phyloP scores from a whole-genome alignment of 208 protist genomes.

The Endotrypanum monterogeii region DNA sequence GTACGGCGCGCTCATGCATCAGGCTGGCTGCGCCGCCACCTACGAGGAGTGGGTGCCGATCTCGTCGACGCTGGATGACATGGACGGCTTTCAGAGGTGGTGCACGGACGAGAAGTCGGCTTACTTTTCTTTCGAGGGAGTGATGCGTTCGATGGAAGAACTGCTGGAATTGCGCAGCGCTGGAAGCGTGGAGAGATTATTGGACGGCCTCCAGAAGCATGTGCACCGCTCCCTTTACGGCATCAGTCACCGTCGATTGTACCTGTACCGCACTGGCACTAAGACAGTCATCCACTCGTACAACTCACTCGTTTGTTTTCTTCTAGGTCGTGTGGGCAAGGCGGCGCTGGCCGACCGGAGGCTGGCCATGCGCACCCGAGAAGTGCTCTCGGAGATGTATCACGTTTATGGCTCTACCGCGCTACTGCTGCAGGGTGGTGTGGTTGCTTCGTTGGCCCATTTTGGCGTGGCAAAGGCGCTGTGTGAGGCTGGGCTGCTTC shows the following conservation, averaged over 20 bases:
- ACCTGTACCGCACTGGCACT: slow-evolving; percentile 64
- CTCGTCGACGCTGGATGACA: slow-evolving; percentile 49
- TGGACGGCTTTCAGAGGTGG: slow-evolving; percentile 61
- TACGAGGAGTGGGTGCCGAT: slow-evolving; percentile 56
- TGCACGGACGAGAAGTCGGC: slow-evolving; percentile 35
- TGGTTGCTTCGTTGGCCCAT: slow-evolving; percentile 61
- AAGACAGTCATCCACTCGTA: slow-evolving; percentile 79
- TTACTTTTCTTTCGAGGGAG: slow-evolving; percentile 50
- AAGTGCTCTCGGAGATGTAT: slow-evolving; percentile 39
- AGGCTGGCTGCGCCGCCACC: slow-evolving; percentile 19
- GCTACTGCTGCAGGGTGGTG: slow-evolving; percentile 61
- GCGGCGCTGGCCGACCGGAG: slow-evolving; percentile 12
- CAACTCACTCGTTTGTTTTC: slow-evolving; percentile 48
- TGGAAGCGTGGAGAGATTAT: slow-evolving; percentile 32
- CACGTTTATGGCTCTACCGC: slow-evolving; percentile 59
- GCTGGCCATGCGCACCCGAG: slow-evolving; percentile 29
- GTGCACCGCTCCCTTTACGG: slow-evolving; percentile 60
- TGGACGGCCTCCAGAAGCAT: slow-evolving; percentile 40
- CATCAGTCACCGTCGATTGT: slow-evolving; percentile 56
- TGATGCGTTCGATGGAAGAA: slow-evolving; percentile 43
- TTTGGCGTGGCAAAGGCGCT: slow-evolving; percentile 74
- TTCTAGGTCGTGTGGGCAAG: slow-evolving; percentile 31
- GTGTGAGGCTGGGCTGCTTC: slow-evolving; percentile 57
- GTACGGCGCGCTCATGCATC: slow-evolving; percentile 29
- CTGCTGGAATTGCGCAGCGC: slow-evolving; percentile 45